A percentile compares a stretch with the other conserved stretches of the same genome.
These are phyloP conservation scores for Polyporus tsugae DNA, from an alignment of 1,284 basidiomycete species.

Conservation along the genomic window DNA sequence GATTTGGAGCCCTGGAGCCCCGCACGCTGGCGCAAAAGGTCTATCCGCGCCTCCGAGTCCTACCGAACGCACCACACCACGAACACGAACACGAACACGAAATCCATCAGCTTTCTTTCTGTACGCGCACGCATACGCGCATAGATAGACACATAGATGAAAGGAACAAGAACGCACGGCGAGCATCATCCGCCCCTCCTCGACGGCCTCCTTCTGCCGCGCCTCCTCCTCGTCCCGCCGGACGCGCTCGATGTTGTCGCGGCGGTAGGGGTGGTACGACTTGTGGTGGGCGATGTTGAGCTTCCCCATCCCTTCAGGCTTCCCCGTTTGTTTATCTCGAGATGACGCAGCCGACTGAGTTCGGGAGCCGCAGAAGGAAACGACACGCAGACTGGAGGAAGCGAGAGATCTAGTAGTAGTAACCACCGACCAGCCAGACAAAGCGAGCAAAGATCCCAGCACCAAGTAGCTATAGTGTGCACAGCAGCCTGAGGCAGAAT, in stretches of 20 bases:
- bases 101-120: too few species aligned
- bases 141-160: too few species aligned
- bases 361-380: too few species aligned
- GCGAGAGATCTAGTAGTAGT: too few species aligned
- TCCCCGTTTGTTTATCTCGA: too few species aligned
- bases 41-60: conserved; percentile 85
- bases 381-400: too few species aligned
- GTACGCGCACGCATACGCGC: too few species aligned
- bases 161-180: conserved; percentile 58
- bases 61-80: conserved; percentile 43
- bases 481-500: background rate
- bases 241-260: conserved; percentile 86
- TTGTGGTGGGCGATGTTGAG: conserved; percentile 91
- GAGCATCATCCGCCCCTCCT: conserved; percentile 74
- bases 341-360: too few species aligned
- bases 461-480: too few species aligned
- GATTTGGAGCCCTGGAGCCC: conserved; percentile 45
- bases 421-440: too few species aligned
- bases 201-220: conserved; percentile 64
- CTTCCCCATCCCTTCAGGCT: conserved; percentile 68
- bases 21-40: conserved; percentile 67
- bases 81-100: too few species aligned
- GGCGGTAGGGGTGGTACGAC: conserved; percentile 86
- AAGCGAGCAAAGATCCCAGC: too few species aligned
- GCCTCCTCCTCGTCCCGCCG: conserved; percentile 84